Conservation (phyloP, 1,284 basidiomycete species). For the Cryptococcus sp. region DNA sequence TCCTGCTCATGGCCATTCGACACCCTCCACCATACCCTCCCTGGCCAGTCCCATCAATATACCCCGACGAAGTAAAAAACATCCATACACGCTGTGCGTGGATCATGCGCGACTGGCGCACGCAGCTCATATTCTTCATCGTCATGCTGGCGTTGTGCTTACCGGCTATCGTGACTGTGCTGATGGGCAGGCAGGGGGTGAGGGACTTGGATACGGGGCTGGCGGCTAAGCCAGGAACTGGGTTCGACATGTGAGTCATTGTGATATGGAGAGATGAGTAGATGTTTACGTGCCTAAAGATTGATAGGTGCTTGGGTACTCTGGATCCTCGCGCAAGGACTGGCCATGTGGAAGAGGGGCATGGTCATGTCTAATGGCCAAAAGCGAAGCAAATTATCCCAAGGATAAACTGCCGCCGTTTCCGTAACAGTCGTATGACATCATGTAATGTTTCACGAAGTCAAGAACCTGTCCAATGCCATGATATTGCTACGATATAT, state of each 20-base stretch:
- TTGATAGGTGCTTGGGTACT: constrained; percentile 8
- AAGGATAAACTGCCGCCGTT: neutral
- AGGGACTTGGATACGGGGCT: neutral
- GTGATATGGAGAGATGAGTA: neutral
- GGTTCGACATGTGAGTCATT: constrained; percentile 14
- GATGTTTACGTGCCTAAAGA: neutral
- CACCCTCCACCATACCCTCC: constrained; percentile 13
- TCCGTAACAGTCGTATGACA: too few species aligned
- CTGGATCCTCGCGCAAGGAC: constrained; percentile 2
- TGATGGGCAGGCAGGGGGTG: neutral
- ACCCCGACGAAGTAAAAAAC: constrained; percentile 1
- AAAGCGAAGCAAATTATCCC: constrained; percentile 4
- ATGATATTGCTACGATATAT: too few species aligned
- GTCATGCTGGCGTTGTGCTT: constrained; percentile 4
- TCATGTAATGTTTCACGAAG: too few species aligned
- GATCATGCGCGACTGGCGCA: constrained; percentile 10
- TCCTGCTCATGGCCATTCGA: constrained; percentile 2
- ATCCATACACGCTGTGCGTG: constrained; percentile 6
- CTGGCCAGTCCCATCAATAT: constrained; percentile 5
- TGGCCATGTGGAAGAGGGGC: constrained; percentile 8
- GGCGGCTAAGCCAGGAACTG: constrained; percentile 4
- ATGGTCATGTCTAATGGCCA: constrained; percentile 2
- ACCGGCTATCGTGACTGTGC: constrained; percentile 6
- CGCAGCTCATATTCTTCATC: constrained; percentile 3
- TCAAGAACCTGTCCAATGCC: too few species aligned